Evolutionary conservation across 495 filamentous ascomycete genomes (phyloP), one percentile per base, ranked within the genome.

Genomic region (Monascus purpureus): DNA sequence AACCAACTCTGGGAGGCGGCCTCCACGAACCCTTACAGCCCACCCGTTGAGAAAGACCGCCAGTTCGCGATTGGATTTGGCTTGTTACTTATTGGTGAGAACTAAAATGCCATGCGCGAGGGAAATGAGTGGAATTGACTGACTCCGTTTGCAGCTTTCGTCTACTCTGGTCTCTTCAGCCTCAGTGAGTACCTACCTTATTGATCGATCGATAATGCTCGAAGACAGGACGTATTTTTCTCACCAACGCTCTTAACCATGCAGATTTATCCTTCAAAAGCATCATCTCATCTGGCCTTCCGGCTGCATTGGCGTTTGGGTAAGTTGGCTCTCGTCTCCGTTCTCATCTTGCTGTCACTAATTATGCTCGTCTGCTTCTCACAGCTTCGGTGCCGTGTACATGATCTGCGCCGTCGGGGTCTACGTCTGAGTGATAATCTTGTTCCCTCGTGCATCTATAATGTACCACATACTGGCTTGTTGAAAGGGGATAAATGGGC

Each of bases 321-420:
- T 95, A 75, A 49, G 73, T n/a, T n/a, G n/a, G n/a, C n/a, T n/a
- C n/a, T n/a, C n/a, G n/a, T n/a, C n/a, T n/a, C n/a, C n/a, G n/a
- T n/a, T n/a, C n/a, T n/a, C n/a, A n/a, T n/a, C n/a, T n/a, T n/a
- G n/a, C n/a, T n/a, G n/a, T n/a, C n/a, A n/a, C n/a, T n/a, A n/a
- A n/a, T n/a, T n/a, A n/a, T n/a, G n/a, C n/a, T n/a, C n/a, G n/a
- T n/a, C n/a, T 4, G 7, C 32, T 35, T 32, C 16, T 2, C n/a
- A 15, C 50, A 97, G 90, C 25, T 85, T 95, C 53, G 90, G 92
- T 40, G 81, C 88, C 28, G 85, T 96, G 13, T 93, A 83, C 67
- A 88, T 93, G 77, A 95, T 97, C 52, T 97, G 90, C 58, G 90
- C 85, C 14, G 90, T 86, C 52, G 90, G 90, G 48, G 92, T 97